These are phyloP conservation scores for Wallacemonas sp. DNA, from an alignment of 208 protist species.

Conservation along the genomic window DNA sequence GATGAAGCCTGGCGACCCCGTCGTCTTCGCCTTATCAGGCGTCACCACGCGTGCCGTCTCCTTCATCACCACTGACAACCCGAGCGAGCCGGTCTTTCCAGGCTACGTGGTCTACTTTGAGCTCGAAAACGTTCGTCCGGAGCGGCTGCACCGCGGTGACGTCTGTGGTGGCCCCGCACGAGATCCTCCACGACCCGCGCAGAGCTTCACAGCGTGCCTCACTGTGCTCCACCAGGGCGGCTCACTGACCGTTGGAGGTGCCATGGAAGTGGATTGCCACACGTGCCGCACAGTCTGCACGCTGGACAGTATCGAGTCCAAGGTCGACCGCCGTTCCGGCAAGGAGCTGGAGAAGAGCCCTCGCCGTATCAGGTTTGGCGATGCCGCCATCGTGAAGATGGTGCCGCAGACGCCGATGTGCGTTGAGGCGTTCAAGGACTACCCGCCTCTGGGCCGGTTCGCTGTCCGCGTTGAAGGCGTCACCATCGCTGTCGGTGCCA, in stretches of 20 bases:
- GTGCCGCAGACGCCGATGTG: constrained; percentile 92
- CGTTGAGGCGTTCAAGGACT: constrained; percentile 95
- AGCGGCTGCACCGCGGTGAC: constrained; percentile 91
- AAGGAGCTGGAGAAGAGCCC: constrained; percentile 90
- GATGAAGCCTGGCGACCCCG: constrained; percentile 57
- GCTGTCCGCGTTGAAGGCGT: constrained; percentile 95
- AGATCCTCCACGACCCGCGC: constrained; percentile 63
- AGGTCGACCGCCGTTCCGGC: constrained; percentile 92
- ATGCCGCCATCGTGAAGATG: constrained; percentile 91
- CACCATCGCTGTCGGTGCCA: constrained; percentile 97
- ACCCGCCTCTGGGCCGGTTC: constrained; percentile 95
- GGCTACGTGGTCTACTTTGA: constrained; percentile 96
- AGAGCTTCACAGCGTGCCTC: constrained; percentile 91
- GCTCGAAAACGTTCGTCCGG: constrained; percentile 90
- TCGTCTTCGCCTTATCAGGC: constrained; percentile 60
- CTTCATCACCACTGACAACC: constrained; percentile 92
- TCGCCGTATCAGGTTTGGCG: constrained; percentile 91
- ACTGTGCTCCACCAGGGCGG: constrained; percentile 95
- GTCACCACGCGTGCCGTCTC: constrained; percentile 74
- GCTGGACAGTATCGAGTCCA: constrained; percentile 87
- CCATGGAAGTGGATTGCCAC: constrained; percentile 93
- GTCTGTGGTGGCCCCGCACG: constrained; percentile 66
- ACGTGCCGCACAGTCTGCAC: constrained; percentile 94
- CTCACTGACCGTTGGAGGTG: constrained; percentile 89
- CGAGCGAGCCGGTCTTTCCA: constrained; percentile 66